These are phyloP conservation scores for Aulographum hederae DNA, from an alignment of 2,329 filamentous ascomycete species.

Conservation along the genomic window DNA sequence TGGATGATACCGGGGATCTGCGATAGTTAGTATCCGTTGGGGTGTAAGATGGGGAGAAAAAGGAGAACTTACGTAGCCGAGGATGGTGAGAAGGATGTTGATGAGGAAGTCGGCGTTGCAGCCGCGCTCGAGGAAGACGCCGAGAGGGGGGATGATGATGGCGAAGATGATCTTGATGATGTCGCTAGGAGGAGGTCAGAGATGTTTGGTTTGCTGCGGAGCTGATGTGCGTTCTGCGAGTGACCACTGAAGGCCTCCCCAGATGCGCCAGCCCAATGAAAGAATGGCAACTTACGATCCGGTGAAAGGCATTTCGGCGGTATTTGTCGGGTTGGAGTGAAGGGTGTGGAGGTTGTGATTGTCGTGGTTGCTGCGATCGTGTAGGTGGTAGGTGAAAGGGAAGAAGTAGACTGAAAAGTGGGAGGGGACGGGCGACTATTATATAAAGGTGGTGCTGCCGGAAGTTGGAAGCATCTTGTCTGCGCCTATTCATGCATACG, in stretches of 20 bases:
- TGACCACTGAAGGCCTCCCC: constrained; percentile 7
- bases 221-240: constrained; percentile 1
- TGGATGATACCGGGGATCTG: constrained; percentile 70
- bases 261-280: not conserved
- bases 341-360: no score
- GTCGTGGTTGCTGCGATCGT: no score
- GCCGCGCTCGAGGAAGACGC: constrained; percentile 87
- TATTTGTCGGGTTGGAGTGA: not conserved
- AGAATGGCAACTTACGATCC: constrained; percentile 23
- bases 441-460: no score
- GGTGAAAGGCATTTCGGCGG: constrained; percentile 39
- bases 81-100: constrained; percentile 46
- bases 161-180: constrained; percentile 75
- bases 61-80: constrained; percentile 34
- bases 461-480: no score
- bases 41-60: constrained; percentile 6
- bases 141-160: constrained; percentile 73
- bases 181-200: constrained; percentile 31
- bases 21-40: constrained; percentile 16
- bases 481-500: no score
- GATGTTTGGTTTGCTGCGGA: constrained; percentile 6
- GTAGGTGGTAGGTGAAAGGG: no score
- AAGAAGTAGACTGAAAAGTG: no score
- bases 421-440: no score
- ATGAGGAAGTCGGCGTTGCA: constrained; percentile 77